phyloP scores from a whole-genome alignment of 192 early-diverging fungal species.

The Backusella sp. region DNA sequence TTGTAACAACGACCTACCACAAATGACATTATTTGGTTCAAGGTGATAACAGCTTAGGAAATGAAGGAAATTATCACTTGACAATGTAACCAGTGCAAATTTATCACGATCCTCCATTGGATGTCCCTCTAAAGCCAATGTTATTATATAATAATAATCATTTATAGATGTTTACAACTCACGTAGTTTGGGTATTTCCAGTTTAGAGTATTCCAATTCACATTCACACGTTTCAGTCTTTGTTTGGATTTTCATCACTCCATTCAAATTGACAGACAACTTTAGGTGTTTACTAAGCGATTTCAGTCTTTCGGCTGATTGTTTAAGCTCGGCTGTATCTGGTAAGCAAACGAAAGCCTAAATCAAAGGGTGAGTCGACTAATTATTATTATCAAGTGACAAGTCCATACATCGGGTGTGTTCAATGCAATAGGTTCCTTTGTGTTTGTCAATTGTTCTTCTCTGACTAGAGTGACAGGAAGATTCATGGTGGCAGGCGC shows the following conservation, averaged over 20 bases:
- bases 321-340: neutral
- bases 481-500: neutral
- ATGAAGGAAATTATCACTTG: conserved; percentile 4
- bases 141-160: neutral
- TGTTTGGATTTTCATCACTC: neutral
- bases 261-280: neutral
- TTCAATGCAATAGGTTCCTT: neutral
- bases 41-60: conserved; percentile 10
- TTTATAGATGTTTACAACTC: neutral
- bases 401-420: neutral
- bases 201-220: neutral
- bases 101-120: neutral
- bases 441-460: neutral
- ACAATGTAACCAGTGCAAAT: neutral
- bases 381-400: neutral
- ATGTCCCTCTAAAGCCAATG: neutral
- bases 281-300: neutral
- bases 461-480: neutral
- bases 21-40: neutral
- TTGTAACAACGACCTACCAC: neutral
- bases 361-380: too few relatives aligned
- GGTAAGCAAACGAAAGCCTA: neutral
- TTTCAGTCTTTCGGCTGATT: neutral
- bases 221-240: neutral
- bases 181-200: conserved; percentile 11